phyloP scores from a whole-genome alignment of 2,329 filamentous ascomycete species.

The Fusarium papillatum region DNA sequence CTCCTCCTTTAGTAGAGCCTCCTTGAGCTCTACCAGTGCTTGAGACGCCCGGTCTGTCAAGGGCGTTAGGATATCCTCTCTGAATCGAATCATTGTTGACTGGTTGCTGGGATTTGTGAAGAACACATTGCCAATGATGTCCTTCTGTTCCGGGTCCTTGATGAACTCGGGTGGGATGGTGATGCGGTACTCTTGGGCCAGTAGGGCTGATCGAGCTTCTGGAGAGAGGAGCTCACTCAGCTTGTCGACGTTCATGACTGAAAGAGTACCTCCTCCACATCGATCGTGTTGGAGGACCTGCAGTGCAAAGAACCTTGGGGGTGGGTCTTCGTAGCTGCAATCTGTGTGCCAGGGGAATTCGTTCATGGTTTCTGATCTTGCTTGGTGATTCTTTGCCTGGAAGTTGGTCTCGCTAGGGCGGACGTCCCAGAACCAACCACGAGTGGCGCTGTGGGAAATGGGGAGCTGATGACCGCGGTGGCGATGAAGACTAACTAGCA shows the following conservation, averaged over 20 bases:
- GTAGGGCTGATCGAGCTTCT: conserved; percentile 36
- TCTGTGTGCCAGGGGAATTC: conserved; percentile 60
- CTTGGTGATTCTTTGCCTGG: conserved; percentile 49
- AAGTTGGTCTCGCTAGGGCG: conserved; percentile 46
- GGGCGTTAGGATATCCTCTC: conserved; percentile 48
- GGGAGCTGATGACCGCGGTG: conserved; percentile 52
- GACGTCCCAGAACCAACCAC: conserved; percentile 61
- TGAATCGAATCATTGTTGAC: conserved; percentile 45
- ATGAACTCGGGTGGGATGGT: conserved; percentile 51
- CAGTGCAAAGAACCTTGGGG: conserved; percentile 56
- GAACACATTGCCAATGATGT: conserved; percentile 43
- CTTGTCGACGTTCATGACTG: conserved; percentile 50
- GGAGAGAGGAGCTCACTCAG: conserved; percentile 44
- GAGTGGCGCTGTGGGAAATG: conserved; percentile 55
- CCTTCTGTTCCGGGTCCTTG: conserved; percentile 35
- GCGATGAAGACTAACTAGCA: conserved; percentile 50
- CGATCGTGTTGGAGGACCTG: conserved; percentile 57
- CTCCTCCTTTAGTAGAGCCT: conserved; percentile 26
- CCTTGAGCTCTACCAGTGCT: conserved; percentile 45
- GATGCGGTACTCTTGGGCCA: conserved; percentile 48
- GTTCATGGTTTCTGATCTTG: conserved; percentile 57
- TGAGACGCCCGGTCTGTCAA: conserved; percentile 35
- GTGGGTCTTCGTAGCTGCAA: conserved; percentile 55
- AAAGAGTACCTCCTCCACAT: conserved; percentile 56
- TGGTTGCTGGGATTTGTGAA: background rate